Evolutionary conservation across 768 basidiomycete genomes (phyloP), one percentile per base, ranked within the genome.

Genomic region (Pleurotus cornucopiae): DNA sequence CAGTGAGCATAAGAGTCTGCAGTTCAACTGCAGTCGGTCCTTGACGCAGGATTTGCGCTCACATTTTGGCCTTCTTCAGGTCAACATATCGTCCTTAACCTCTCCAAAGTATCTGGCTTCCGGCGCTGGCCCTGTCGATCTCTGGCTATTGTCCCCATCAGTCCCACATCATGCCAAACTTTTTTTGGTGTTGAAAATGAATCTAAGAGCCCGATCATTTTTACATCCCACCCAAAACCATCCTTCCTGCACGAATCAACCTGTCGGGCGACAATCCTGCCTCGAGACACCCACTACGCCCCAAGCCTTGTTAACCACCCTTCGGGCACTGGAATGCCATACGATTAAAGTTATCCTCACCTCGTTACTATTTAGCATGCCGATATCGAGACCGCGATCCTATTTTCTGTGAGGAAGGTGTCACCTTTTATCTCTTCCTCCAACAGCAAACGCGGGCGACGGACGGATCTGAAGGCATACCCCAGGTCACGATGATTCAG

Each of bases 181-280:
- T 0, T 92, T 91, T 63, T 91, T 91, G 0, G 80, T 89, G 2
- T 71, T 92, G 52, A 91, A 89, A 86, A 85, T 71, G 89, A 91
- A 92, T 70, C 86, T 88, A 9, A 81, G 89, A 11, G 89, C 89
- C 6, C 75, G 76, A 59, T 89, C 88, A 0, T 92, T 92, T 67
- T 73, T 90, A 20, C 83, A 88, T 66, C 77, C 91, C 39, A 73
- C 90, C 41, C 75, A 81, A 81, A 57, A 65, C 67, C 20, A 75
- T 92, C 20, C 73, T 92, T 0, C 88, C 89, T 0, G 76, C 79
- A 23, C 46, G 6, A 16, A 44, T 34, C 30, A 34, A 26, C 46
- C 63, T 30, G 38, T 7, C 1, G 23, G 66, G 58, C 44, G 46
- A 37, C 53, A 30, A 12, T 48, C 56, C 21, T 59, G 7, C 11